Evolutionary conservation across 2,329 filamentous ascomycete genomes (phyloP).

Genomic region (Alternaria gaisen): DNA sequence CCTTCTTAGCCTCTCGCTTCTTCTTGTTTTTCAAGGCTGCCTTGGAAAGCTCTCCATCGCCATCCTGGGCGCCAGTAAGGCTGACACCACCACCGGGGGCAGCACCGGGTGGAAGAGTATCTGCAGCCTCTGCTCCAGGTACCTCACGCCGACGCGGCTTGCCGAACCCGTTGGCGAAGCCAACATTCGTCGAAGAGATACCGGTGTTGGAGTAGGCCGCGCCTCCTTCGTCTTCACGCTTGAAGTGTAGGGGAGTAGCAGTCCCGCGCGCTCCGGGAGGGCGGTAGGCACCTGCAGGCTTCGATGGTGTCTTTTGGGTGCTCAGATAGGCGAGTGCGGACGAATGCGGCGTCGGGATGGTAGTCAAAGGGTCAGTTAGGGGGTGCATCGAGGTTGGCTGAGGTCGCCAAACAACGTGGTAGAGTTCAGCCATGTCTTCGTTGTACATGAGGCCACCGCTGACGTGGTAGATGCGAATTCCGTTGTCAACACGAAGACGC

Average conservation of each 20-base stretch:
- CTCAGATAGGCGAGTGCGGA: slow-evolving; percentile 85
- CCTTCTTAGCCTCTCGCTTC: slow-evolving; percentile 93
- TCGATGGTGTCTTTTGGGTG: slow-evolving; percentile 91
- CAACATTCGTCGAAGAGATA: slow-evolving; percentile 65
- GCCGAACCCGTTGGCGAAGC: slow-evolving; percentile 79
- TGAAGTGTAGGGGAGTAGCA: slow-evolving; percentile 90
- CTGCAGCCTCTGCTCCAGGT: slow-evolving; percentile 81
- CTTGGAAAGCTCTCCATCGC: slow-evolving; percentile 81
- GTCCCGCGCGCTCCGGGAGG: slow-evolving; percentile 92
- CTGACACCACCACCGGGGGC: slow-evolving; percentile 72
- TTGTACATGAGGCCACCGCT: slow-evolving; percentile 91
- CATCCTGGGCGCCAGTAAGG: slow-evolving; percentile 69
- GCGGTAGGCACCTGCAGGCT: slow-evolving; percentile 95
- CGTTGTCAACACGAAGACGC: slow-evolving; percentile 94
- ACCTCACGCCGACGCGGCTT: slow-evolving; percentile 77
- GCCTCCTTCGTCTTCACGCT: slow-evolving; percentile 96
- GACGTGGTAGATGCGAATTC: slow-evolving; percentile 93
- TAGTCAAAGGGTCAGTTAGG: slow-evolving; percentile 74
- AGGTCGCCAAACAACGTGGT: slow-evolving; percentile 87
- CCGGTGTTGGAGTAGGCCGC: slow-evolving; percentile 87
- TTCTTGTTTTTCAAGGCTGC: slow-evolving; percentile 96
- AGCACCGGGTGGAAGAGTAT: slow-evolving; percentile 72
- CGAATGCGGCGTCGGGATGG: slow-evolving; percentile 78
- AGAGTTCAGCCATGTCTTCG: slow-evolving; percentile 92
- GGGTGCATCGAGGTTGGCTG: slow-evolving; percentile 69